A percentile compares a stretch with the other conserved stretches of the same genome.
phyloP scores from a whole-genome alignment of 495 filamentous ascomycete species.

The Trichoderma gamsii region DNA sequence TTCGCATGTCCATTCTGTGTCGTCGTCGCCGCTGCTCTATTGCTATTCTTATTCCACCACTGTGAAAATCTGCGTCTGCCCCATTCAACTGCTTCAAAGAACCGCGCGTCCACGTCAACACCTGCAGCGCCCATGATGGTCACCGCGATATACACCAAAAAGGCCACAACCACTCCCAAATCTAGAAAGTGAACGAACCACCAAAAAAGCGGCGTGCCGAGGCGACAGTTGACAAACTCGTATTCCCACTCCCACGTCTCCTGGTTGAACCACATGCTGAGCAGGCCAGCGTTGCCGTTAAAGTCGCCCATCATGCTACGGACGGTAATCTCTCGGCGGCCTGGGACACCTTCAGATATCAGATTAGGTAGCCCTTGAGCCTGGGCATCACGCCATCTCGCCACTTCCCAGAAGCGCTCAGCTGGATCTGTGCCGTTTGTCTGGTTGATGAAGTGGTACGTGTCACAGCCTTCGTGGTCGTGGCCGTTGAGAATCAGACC shows the following conservation, averaged over 20 bases:
- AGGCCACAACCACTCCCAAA: slow-evolving; percentile 44
- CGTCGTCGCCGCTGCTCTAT: background rate
- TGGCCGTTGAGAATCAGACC: slow-evolving; percentile 83
- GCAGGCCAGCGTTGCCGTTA: slow-evolving; percentile 77
- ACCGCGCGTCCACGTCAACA: slow-evolving; percentile 14
- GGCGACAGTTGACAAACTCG: slow-evolving; percentile 66
- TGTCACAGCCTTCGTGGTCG: slow-evolving; percentile 91
- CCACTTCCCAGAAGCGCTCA: slow-evolving; percentile 43
- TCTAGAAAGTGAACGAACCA: slow-evolving; percentile 79
- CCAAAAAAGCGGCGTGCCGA: slow-evolving; percentile 89
- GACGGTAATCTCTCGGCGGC: slow-evolving; percentile 83
- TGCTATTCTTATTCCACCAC: background rate
- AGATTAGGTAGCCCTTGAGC: slow-evolving; percentile 17
- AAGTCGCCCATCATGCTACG: slow-evolving; percentile 98
- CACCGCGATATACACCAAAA: slow-evolving; percentile 27
- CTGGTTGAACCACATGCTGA: slow-evolving; percentile 84
- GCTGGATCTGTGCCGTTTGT: slow-evolving; percentile 21
- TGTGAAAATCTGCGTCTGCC: background rate
- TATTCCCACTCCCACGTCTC: slow-evolving; percentile 67
- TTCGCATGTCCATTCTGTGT: background rate
- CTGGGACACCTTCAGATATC: slow-evolving; percentile 32
- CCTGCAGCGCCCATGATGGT: slow-evolving; percentile 18
- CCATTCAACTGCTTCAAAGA: background rate
- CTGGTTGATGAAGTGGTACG: slow-evolving; percentile 68
- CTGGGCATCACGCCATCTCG: slow-evolving; percentile 34